Conservation (phyloP, 1,284 basidiomycete genomes). For the Anthracocystis setariae region DNA sequence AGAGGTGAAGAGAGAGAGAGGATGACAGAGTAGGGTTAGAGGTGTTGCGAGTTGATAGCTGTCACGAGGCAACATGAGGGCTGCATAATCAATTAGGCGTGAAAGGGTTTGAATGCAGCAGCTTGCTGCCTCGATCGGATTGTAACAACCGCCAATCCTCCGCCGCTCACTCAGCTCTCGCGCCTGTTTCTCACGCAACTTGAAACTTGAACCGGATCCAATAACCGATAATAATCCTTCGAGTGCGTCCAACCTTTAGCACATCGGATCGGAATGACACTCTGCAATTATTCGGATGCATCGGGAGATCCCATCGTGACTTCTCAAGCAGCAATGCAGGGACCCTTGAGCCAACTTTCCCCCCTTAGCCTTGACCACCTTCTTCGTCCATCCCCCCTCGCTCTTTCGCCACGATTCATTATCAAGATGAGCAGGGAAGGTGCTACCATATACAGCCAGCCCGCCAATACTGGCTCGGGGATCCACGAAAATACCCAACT, state of each 20-base stretch:
- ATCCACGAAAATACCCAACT: slow-evolving; percentile 85
- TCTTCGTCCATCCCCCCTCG: background rate
- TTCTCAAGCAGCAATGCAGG: slow-evolving; percentile 10
- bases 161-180: slow-evolving; percentile 3
- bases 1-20: background rate
- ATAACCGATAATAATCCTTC: slow-evolving; percentile 10
- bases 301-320: slow-evolving; percentile 14
- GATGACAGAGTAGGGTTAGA: background rate
- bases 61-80: background rate
- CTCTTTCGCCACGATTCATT: background rate
- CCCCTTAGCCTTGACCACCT: background rate
- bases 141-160: background rate
- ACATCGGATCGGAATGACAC: background rate
- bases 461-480: slow-evolving; percentile 82
- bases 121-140: slow-evolving; percentile 14
- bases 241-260: background rate
- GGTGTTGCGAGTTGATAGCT: background rate
- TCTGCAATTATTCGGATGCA: background rate
- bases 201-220: slow-evolving; percentile 27
- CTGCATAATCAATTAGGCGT: slow-evolving; percentile 3
- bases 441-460: slow-evolving; percentile 78
- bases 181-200: background rate
- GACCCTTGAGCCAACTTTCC: slow-evolving; percentile 9
- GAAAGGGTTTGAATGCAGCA: slow-evolving; percentile 5
- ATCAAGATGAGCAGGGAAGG: slow-evolving; percentile 31